Conservation (phyloP, 164 flowering plant genomes). For the Magnolia officinalis region DNA sequence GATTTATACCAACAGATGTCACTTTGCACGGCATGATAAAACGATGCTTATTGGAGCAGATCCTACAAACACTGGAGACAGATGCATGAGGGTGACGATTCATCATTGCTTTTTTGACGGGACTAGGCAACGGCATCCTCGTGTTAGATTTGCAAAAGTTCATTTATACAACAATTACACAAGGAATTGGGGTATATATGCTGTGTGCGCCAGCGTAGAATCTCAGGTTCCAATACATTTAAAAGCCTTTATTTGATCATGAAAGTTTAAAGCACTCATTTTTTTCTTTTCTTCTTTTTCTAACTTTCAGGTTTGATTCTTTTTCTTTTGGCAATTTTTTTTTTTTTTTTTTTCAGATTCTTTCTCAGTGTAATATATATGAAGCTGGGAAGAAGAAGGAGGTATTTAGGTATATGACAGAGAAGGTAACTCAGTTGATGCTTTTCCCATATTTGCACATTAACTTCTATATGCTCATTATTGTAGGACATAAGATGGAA, state of each 20-base stretch:
- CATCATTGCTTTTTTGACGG: conserved; percentile 92
- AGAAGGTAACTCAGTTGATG: conserved; percentile 49
- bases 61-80: conserved; percentile 56
- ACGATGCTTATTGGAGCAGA: conserved; percentile 86
- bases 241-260: not conserved
- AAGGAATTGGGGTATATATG: conserved; percentile 85
- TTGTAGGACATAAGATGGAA: not conserved
- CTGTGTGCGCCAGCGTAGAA: conserved; percentile 89
- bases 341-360: conserved; percentile 45
- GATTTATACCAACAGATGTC: conserved; percentile 44
- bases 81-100: conserved; percentile 77
- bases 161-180: conserved; percentile 87
- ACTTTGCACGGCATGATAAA: conserved; percentile 67
- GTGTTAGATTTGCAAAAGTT: conserved; percentile 77
- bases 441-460: not conserved
- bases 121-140: conserved; percentile 82
- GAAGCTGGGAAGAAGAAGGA: conserved; percentile 89
- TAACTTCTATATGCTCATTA: conserved; percentile 2
- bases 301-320: not conserved
- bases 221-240: conserved; percentile 47
- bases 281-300: not conserved
- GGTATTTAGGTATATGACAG: conserved; percentile 60
- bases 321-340: not conserved
- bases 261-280: not conserved
- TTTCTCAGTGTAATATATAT: conserved; percentile 83